Base-by-base conservation (phyloP, 768 basidiomycete genomes). In the Asterophora lycoperdoides region DNA sequence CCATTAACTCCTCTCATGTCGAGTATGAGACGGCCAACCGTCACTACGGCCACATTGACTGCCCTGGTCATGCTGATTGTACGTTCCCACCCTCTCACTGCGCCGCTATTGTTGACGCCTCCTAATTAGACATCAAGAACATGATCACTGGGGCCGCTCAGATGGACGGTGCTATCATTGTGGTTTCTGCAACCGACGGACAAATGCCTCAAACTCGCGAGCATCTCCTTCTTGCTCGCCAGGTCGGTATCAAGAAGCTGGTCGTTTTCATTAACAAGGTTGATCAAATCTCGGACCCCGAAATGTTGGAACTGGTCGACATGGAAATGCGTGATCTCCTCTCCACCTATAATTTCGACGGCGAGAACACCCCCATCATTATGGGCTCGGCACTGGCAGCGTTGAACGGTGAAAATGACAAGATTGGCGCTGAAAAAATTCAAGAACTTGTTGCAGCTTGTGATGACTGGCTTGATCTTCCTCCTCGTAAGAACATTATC, bases 201-300 rank as follows among this genome's bases (percentile, higher is more conserved):
- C 94, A 97, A 71, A 99, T 99, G 96, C 96, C 95, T 46, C 95
- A 98, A 69, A 99, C 96, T 42, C 86, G 94, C 60, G 96, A 99
- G 75, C 96, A 99, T 72, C 72, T 99, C 53, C 86, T 99, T 46
- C 83, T 99, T 41, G 95, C 95, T 59, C 90, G 93, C 62, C 96
- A 99, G 73, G 94, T 98, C 56, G 96, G 96, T 56, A 88, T 99
- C 64, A 93, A 94, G 73, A 89, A 86, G 68, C 82, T 99, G 32
- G 93, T 98, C 50, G 96, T 99, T 56, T 99, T 96, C 77, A 93
- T 99, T 70, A 99, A 99, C 87, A 99, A 99, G 73, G 85, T 99
- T 52, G 96, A 99, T 72, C 82, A 86, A 75, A 89, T 98, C 51
- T 81, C 86, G 53, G 96, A 99, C 78, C 83, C 86, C 5, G 96